Evolutionary conservation across 164 flowering plant genomes (phyloP), one percentile per base, ranked within the genome.

Genomic region (Umbilicus rupestris): DNA sequence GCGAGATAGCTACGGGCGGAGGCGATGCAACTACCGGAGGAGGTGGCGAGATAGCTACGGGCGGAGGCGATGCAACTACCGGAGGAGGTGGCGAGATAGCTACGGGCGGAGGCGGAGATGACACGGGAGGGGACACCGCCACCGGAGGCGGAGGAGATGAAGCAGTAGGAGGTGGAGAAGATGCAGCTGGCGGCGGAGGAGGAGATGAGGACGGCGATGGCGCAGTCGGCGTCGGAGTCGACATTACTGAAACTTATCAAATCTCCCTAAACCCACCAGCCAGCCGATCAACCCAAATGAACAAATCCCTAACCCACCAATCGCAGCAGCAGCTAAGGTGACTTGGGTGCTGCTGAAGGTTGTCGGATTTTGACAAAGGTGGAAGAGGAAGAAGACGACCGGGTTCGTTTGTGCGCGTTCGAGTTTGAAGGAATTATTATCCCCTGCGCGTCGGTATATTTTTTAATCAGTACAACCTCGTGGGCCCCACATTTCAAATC

Each of bases 381-480:
- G 5, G n/a, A 17, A 7, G 24, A 19, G 52, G 52, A 47, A 47
- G 52, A 47, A 47, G 52, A 47, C 52, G 52, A 47, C 20, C 52
- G 52, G 22, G 52, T 47, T 47, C 52, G 52, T 47, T 47, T 47
- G 52, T 17, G 52, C 52, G 52, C 52, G 52, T 47, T 47, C 52
- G 10, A 19, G 52, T 47, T 47, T 45, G 47, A 24, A 1, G 26
- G 52, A 47, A 19, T 47, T 47, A 47, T 47, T 47, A 47, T 47
- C 22, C 24, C 9, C 20, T 47, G 52, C 20, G 52, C 8, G 52
- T 7, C 52, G 52, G 52, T 47, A 7, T 47, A 45, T 47, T 20
- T 50, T 50, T 20, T 12, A 49, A 20, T 20, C n/a, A 24, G 52
- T 47, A 24, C 24, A 47, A n/a, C n/a, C 24, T 5, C 28, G 57